A percentile compares a stretch with the other conserved stretches of the same genome.
Conservation (phyloP, 108 stramenopile species). For the Cyclotella baltica region DNA sequence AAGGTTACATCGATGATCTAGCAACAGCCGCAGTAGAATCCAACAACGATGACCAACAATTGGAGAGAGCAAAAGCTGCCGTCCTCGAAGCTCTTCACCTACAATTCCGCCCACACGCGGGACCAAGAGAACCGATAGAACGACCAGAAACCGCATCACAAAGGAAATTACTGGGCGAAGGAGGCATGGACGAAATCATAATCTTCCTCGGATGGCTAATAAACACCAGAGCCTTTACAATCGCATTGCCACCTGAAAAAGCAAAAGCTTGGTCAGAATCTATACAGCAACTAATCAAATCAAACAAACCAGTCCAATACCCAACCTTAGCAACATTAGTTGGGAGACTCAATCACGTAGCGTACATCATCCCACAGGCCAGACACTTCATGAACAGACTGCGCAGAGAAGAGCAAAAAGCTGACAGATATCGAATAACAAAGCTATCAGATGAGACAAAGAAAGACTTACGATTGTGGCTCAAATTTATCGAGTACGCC, state of each 20-base stretch:
- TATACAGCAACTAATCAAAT: background rate
- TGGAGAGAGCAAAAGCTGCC: background rate
- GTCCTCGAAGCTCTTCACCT: slow-evolving; percentile 18
- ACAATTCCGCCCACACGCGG: slow-evolving; percentile 7
- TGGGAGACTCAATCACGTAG: slow-evolving; percentile 20
- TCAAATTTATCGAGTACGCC: slow-evolving; percentile 14
- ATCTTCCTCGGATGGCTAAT: slow-evolving; percentile 31
- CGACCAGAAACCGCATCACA: slow-evolving; percentile 13
- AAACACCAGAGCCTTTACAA: slow-evolving; percentile 26
- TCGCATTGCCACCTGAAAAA: slow-evolving; percentile 22
- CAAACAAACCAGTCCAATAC: background rate
- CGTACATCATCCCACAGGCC: slow-evolving; percentile 11
- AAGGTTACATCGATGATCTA: slow-evolving; percentile 19
- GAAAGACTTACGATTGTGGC: slow-evolving; percentile 14
- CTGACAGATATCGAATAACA: background rate
- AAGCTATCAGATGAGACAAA: background rate
- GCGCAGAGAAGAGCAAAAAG: background rate
- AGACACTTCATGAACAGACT: slow-evolving; percentile 31
- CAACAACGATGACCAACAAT: background rate
- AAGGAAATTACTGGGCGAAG: slow-evolving; percentile 23
- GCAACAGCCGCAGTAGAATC: background rate
- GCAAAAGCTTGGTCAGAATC: slow-evolving; percentile 1
- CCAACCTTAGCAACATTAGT: slow-evolving; percentile 16
- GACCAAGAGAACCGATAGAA: slow-evolving; percentile 1
- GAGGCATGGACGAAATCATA: slow-evolving; percentile 8